phyloP scores from a whole-genome alignment of 345 rosid genomes.

The rapeseed (Brassica napus) region DNA sequence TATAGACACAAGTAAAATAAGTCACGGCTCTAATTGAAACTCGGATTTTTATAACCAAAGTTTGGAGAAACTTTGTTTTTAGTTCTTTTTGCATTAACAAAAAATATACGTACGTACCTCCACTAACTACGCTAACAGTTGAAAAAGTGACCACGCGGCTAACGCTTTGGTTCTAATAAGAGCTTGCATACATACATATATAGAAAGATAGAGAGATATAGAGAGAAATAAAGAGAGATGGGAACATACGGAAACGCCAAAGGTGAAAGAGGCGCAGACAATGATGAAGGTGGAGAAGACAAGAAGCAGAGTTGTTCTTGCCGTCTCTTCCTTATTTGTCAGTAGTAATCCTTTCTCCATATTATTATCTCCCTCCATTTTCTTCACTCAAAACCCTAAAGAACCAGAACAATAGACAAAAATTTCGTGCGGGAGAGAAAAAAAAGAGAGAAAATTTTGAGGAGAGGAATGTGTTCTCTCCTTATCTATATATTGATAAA shows the following conservation, averaged over 20 bases:
- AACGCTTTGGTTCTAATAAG: neutral
- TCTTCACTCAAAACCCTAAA: neutral
- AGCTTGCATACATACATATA: neutral
- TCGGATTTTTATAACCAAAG: too few species aligned
- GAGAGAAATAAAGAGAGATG: constrained; percentile 4
- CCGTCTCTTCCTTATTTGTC: constrained; percentile 4
- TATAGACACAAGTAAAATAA: too few species aligned
- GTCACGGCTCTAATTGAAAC: too few species aligned
- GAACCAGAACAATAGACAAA: neutral
- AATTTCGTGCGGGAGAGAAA: neutral
- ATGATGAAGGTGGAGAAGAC: constrained; percentile 56
- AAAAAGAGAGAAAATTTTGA: neutral
- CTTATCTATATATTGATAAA: neutral
- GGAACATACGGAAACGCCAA: constrained; percentile 50
- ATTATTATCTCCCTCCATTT: constrained; percentile 23
- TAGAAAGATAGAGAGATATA: neutral
- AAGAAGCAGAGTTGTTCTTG: constrained; percentile 28
- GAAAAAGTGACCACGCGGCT: neutral
- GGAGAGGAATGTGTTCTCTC: neutral
- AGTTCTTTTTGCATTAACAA: too few species aligned
- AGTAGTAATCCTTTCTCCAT: constrained; percentile 30
- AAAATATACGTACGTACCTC: too few species aligned
- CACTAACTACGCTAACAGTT: too few species aligned
- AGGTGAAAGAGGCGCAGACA: constrained; percentile 52
- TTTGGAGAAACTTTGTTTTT: too few species aligned